These are phyloP conservation scores for Sclerotinia glacialis DNA, from an alignment of 2,329 filamentous ascomycete genomes.

Conservation along the genomic window DNA sequence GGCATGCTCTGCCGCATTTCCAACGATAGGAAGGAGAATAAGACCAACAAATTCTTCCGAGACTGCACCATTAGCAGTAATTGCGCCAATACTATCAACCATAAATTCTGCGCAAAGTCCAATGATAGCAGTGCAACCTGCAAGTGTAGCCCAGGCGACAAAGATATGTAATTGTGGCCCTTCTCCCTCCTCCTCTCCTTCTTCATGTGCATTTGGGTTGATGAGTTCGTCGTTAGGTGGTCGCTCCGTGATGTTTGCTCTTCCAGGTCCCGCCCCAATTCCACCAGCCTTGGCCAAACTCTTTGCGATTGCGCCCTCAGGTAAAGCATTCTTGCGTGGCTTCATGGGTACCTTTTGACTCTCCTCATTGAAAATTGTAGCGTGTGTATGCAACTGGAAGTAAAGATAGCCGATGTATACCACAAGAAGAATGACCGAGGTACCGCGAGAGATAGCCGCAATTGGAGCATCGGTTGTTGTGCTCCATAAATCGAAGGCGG, in stretches of 20 bases:
- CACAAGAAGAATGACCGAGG: constrained; percentile 74
- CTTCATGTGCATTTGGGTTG: constrained; percentile 43
- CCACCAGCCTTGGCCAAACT: constrained; percentile 37
- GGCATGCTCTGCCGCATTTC: constrained; percentile 78
- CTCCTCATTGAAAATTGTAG: constrained; percentile 73
- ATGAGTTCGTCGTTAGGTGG: constrained; percentile 40
- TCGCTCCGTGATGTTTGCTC: constrained; percentile 30
- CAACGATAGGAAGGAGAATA: constrained; percentile 77
- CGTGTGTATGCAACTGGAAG: constrained; percentile 89
- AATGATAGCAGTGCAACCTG: constrained; percentile 68
- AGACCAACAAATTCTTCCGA: constrained; percentile 79
- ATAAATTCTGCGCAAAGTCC: constrained; percentile 75
- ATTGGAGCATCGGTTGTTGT: constrained; percentile 46
- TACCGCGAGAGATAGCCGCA: constrained; percentile 66
- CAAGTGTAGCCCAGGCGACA: constrained; percentile 70
- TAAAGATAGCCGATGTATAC: constrained; percentile 82
- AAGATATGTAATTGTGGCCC: constrained; percentile 69
- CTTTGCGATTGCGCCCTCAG: constrained; percentile 37
- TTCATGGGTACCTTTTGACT: constrained; percentile 71
- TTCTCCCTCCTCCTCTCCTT: constrained; percentile 68
- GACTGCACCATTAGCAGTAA: constrained; percentile 67
- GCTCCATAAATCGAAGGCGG: constrained; percentile 68
- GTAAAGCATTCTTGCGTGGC: constrained; percentile 44
- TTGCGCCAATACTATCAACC: constrained; percentile 69
- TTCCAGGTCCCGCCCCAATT: constrained; percentile 36